Evolutionary conservation across 192 early-diverging fungal species (phyloP), one percentile per base, ranked within the genome.

Genomic region (Coemansia sp.): DNA sequence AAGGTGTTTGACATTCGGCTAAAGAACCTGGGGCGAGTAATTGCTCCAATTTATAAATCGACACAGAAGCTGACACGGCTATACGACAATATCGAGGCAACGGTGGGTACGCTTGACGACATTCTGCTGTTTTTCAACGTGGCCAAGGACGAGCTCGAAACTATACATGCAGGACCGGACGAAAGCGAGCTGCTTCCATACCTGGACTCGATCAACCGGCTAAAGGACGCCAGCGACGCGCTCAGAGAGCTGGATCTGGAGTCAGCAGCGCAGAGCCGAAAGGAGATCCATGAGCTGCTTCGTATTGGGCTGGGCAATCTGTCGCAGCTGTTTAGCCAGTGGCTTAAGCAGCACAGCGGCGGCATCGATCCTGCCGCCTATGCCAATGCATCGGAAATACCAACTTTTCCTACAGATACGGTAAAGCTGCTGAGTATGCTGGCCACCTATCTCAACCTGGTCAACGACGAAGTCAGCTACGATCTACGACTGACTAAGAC

Each of bases 241-340:
- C 59, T 80, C 35, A 62, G 38, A 26, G 63, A 70, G 59, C 60
- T 80, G 51, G 71, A 80, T 37, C 54, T 80, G 37, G 59, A 65
- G 41, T 74, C 67, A 16, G 78, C 60, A 18, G 57, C 59, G 31
- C 63, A 70, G 51, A 80, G 70, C 64, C 55, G 61, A 18, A 64
- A 67, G 19, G 66, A 74, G 59, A 72, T 79, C 38, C 57, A 60
- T 55, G 68, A 74, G 68, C 68, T 80, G 33, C 57, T 80, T 13
- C 55, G 57, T 7, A 70, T 70, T 26, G 78, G 78, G 1, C 64
- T 80, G 21, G 67, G 72, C 31, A 73, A 80, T 43, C 71, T 80
- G n/a, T 74, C 71, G 36, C 67, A 80, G 59, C 68, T 80, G 44
- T 80, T 80, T 55, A 69, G 68, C 56, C 66, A 80, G 55, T 80